Conservation (phyloP, 192 early-diverging fungal species). For the Irineochytrium annulatum region DNA sequence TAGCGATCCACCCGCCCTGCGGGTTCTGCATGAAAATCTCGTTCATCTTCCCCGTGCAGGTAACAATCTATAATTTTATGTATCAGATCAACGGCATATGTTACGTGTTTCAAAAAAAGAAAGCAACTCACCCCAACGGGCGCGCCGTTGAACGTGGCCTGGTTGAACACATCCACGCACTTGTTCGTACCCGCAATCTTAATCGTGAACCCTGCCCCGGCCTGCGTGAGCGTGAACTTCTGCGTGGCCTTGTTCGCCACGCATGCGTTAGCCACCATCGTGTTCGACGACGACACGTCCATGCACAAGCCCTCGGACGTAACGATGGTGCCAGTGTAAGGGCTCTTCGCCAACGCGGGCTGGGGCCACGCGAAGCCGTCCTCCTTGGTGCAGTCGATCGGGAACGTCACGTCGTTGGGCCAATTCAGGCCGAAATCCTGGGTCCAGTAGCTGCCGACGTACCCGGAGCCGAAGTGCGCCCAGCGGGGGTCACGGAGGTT, state of each 20-base stretch:
- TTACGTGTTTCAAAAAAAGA: background rate
- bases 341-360: background rate
- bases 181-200: background rate
- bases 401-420: background rate
- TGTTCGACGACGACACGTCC: background rate
- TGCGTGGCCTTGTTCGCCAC: background rate
- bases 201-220: background rate
- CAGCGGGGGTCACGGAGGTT: background rate
- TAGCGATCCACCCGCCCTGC: background rate
- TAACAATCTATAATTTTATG: too few species aligned
- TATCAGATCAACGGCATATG: too few species aligned
- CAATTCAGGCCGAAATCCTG: background rate
- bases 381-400: conserved; percentile 1
- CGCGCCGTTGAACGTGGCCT: background rate
- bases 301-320: background rate
- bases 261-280: background rate
- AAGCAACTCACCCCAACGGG: background rate
- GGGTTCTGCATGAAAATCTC: background rate
- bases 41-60: background rate
- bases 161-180: conserved; percentile 7
- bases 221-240: background rate
- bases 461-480: background rate
- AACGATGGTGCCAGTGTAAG: background rate
- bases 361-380: conserved; percentile 6
- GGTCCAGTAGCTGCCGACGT: background rate